A percentile compares a stretch with the other conserved stretches of the same genome.
Evolutionary conservation across 2,329 filamentous ascomycete genomes (phyloP).

Genomic region (Dactylellina sp.): DNA sequence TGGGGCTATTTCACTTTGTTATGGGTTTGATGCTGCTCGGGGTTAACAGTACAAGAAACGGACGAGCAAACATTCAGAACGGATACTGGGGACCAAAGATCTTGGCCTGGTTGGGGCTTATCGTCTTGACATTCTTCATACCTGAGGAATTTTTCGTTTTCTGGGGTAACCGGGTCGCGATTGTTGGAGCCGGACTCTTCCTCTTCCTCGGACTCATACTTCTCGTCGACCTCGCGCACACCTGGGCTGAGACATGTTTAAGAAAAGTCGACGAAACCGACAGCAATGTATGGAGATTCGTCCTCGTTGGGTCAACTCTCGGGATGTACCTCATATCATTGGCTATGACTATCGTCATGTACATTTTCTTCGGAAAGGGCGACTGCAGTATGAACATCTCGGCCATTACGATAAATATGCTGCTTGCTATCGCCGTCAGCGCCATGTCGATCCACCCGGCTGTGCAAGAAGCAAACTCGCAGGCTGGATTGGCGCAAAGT

Average conservation of each 20-base stretch:
- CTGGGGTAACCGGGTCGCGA: constrained; percentile 93
- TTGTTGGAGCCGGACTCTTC: constrained; percentile 90
- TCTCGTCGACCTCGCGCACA: constrained; percentile 92
- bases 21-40: constrained; percentile 87
- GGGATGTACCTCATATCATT: constrained; percentile 92
- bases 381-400: constrained; percentile 96
- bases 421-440: constrained; percentile 84
- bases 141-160: constrained; percentile 89
- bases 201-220: constrained; percentile 90
- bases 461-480: constrained; percentile 90
- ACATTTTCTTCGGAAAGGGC: constrained; percentile 87
- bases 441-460: constrained; percentile 87
- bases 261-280: constrained; percentile 91
- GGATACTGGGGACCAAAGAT: constrained; percentile 99
- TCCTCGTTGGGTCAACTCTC: constrained; percentile 91
- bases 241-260: constrained; percentile 96
- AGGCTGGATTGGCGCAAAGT: constrained; percentile 94
- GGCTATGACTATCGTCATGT: constrained; percentile 96
- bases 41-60: constrained; percentile 86
- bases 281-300: constrained; percentile 82
- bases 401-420: constrained; percentile 91
- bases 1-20: constrained; percentile 91
- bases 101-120: constrained; percentile 84
- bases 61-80: constrained; percentile 78
- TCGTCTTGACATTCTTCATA: constrained; percentile 94